A percentile compares a stretch with the other conserved stretches of the same genome.
Evolutionary conservation across 257 asterid genomes (phyloP).

Genomic region (Petrea volubilis): DNA sequence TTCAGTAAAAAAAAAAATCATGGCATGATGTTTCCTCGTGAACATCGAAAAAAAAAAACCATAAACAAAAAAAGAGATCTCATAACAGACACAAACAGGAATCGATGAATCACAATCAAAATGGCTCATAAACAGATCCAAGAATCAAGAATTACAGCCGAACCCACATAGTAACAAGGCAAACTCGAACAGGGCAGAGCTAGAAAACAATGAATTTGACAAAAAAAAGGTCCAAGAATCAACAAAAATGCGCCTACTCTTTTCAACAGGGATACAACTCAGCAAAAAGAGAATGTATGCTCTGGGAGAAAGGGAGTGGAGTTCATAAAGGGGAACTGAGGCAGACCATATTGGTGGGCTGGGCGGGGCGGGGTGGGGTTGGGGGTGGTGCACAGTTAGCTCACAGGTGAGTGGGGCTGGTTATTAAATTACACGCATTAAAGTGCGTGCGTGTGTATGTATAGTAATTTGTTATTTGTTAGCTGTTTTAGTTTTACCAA

Average conservation of each 20-base stretch:
- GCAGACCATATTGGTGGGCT: background rate
- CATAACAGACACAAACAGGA: slow-evolving; percentile 2
- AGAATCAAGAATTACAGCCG: background rate
- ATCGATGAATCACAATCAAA: slow-evolving; percentile 5
- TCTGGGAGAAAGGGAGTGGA: slow-evolving; percentile 8
- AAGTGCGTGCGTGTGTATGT: slow-evolving; percentile 12
- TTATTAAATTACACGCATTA: background rate
- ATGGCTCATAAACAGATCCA: slow-evolving; percentile 19
- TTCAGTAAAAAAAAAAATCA: slow-evolving; percentile 19
- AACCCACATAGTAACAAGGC: slow-evolving; percentile 9
- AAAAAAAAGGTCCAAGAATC: background rate
- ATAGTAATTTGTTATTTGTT: background rate
- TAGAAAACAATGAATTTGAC: background rate
- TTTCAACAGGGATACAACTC: background rate
- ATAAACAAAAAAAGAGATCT: slow-evolving; percentile 12
- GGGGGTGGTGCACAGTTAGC: slow-evolving; percentile 26
- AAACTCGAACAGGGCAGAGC: background rate
- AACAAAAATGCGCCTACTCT: slow-evolving; percentile 20
- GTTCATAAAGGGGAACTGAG: slow-evolving; percentile 10
- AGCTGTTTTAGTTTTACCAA: slow-evolving; percentile 17
- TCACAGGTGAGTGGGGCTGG: background rate
- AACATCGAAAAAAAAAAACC: slow-evolving; percentile 20
- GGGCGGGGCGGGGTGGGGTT: slow-evolving; percentile 6
- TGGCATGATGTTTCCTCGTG: slow-evolving; percentile 20
- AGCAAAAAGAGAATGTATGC: slow-evolving; percentile 7